phyloP scores from a whole-genome alignment of 192 early-diverging fungal species.

The Coemansia sp. region DNA sequence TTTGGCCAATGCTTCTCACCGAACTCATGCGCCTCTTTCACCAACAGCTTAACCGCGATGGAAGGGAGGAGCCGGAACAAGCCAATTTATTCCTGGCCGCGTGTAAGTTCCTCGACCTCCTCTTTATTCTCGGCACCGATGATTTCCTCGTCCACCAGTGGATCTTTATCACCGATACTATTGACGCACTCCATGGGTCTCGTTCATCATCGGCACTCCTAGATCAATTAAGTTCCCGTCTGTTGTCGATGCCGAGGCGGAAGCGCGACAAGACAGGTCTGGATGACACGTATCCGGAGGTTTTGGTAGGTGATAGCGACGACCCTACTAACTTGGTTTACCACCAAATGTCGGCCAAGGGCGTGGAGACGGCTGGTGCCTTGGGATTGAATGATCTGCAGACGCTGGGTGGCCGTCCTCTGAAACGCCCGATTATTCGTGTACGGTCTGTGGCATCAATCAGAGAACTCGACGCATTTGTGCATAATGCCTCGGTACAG shows the following conservation, averaged over 20 bases:
- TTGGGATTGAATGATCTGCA: conserved; percentile 25
- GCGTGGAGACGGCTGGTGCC: conserved; percentile 8
- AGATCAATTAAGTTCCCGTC: conserved; percentile 65
- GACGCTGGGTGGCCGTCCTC: conserved; percentile 26
- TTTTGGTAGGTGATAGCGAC: conserved; percentile 28
- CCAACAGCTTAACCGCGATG: conserved; percentile 27
- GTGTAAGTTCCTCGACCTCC: conserved; percentile 86
- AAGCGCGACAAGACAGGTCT: conserved; percentile 12
- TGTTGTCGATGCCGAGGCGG: conserved; percentile 48
- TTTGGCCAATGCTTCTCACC: conserved; percentile 89
- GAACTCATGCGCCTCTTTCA: conserved; percentile 67
- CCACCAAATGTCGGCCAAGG: conserved; percentile 11
- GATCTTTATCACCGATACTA: conserved; percentile 90
- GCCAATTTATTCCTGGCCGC: conserved; percentile 74
- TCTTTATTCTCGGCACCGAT: conserved; percentile 79
- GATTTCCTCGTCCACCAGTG: conserved; percentile 91
- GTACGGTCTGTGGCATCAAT: conserved; percentile 66
- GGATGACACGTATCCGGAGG: conserved; percentile 31
- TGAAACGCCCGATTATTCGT: conserved; percentile 78
- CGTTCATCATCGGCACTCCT: conserved; percentile 63
- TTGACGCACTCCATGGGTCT: conserved; percentile 64
- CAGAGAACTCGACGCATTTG: conserved; percentile 76
- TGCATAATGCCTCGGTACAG: conserved; percentile 72
- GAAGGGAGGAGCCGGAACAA: conserved; percentile 62
- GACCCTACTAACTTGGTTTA: conserved; percentile 34